Base-by-base conservation (phyloP, 2,329 filamentous ascomycete genomes). In the Xylaria sp. region DNA sequence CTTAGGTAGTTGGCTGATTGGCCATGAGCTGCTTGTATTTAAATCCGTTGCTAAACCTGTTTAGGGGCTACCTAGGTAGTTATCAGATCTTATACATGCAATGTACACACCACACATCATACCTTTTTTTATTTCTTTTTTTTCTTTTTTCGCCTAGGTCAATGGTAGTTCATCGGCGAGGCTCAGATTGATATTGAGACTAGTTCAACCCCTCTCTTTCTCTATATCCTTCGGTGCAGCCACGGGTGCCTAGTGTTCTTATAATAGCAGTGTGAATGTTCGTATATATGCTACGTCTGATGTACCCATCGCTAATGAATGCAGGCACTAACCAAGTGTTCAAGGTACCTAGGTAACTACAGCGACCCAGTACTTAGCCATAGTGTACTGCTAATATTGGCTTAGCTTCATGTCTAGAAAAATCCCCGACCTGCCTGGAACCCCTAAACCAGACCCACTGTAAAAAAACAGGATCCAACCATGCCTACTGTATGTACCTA, bases 401-500 rank as follows among this genome's bases (percentile, higher is more conserved):
- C 27, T 39, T 67, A 67, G 59, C 30, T n/a, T 12, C 3, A 32
- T 19, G 21, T 12, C 3, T n/a, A 36, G 24, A 32, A 39, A n/a
- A 21, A 34, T 21, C 24, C 4, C 14, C 42, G 34, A 7, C 45
- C 17, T 55, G 19, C 36, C 42, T 45, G 54, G 48, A 55, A 39
- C 65, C 55, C 60, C 65, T 67, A 32, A 63, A 34, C 21, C n/a
- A 17, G 60, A 24, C 56, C 65, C 51, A 30, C 30, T 36, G 51
- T 34, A 54, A 34, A 19, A 54, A 19, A 19, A 54, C 6, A 34
- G 27, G 51, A n/a, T 14, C 27, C n/a, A 11, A 21, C 30, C 27
- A 54, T 30, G n/a, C n/a, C n/a, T n/a, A 27, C 14, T 54, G 32
- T n/a, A 55, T 14, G 5, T 55, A 54, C 11, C 7, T 51, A 51